Evolutionary conservation across 148 eudicot species (phyloP).

Genomic region (Rhododendron kiyosumense): DNA sequence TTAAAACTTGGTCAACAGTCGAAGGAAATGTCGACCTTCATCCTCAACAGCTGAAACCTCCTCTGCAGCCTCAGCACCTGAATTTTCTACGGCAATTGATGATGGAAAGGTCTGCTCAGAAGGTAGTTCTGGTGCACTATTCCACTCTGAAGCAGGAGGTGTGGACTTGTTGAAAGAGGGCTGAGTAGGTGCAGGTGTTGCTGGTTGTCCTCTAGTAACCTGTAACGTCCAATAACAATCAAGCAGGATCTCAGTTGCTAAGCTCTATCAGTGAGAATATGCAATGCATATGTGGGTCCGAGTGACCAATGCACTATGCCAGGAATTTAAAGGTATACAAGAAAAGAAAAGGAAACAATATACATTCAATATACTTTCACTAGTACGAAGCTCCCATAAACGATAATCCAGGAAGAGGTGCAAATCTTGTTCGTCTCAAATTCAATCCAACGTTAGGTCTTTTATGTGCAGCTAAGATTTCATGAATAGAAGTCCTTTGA

Average conservation of each 20-base stretch:
- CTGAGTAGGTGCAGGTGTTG: conserved; percentile 33
- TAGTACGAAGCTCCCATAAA: no score
- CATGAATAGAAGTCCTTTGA: not conserved
- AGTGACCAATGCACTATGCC: not conserved
- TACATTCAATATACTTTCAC: not conserved
- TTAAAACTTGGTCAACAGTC: not conserved
- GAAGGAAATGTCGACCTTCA: conserved; percentile 42
- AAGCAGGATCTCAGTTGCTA: conserved; percentile 17
- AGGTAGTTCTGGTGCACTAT: conserved; percentile 38
- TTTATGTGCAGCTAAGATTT: not conserved
- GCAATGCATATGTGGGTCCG: not conserved
- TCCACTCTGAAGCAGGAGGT: conserved; percentile 62
- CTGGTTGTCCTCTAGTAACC: conserved; percentile 62
- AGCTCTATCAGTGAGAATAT: not conserved
- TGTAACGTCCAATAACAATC: conserved; percentile 41
- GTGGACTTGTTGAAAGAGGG: conserved; percentile 40
- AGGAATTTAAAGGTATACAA: not conserved
- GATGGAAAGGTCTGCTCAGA: conserved; percentile 48
- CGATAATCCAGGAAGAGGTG: not conserved
- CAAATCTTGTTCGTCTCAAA: not conserved
- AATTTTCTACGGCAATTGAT: conserved; percentile 40
- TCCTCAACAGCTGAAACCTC: conserved; percentile 54
- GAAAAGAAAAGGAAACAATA: not conserved
- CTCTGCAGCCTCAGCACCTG: conserved; percentile 42
- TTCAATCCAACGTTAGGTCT: not conserved